Conservation (phyloP, 257 asterid genomes). For the Salvia rosmarinus region DNA sequence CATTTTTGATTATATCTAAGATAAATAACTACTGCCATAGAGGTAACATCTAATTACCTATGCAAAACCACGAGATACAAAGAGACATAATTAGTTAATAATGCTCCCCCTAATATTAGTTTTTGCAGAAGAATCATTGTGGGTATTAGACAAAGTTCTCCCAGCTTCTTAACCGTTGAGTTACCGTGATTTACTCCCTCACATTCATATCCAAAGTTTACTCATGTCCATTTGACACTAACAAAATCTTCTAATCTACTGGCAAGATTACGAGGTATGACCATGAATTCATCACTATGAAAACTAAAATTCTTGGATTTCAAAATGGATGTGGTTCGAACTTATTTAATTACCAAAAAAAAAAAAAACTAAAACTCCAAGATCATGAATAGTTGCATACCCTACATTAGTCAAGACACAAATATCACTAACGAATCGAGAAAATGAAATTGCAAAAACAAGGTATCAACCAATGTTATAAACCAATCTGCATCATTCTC, state of each 20-base stretch:
- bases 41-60: neutral
- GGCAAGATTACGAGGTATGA: neutral
- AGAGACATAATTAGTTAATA: neutral
- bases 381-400: neutral
- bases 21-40: neutral
- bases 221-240: neutral
- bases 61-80: neutral
- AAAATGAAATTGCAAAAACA: constrained; percentile 2
- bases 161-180: too few species aligned
- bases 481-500: neutral
- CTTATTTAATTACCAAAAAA: neutral
- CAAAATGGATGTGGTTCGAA: neutral
- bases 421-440: neutral
- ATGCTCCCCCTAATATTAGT: too few species aligned
- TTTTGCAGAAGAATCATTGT: constrained; percentile 9
- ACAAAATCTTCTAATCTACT: neutral
- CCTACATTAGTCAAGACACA: neutral
- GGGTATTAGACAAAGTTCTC: too few species aligned
- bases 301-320: neutral
- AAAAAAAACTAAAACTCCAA: neutral
- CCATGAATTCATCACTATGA: neutral
- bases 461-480: neutral
- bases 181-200: too few species aligned
- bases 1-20: neutral
- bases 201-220: neutral